phyloP scores from a whole-genome alignment of 2,329 filamentous ascomycete genomes.

The Sarocladium brachiariae region DNA sequence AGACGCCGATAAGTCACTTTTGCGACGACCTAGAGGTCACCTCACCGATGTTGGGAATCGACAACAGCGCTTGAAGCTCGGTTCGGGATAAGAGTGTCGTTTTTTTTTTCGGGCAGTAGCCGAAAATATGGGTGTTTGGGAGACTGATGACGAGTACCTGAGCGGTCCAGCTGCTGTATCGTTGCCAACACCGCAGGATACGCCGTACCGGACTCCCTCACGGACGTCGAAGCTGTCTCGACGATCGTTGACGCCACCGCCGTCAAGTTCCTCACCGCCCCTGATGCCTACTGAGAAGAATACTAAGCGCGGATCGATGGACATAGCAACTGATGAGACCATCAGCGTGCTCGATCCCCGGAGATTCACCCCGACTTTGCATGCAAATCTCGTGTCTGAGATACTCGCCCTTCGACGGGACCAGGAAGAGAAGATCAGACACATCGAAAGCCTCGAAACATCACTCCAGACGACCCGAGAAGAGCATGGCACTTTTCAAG shows the following conservation, averaged over 20 bases:
- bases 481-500: constrained; percentile 67
- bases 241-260: constrained; percentile 55
- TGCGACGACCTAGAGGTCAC: background rate
- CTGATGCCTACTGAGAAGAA: constrained; percentile 34
- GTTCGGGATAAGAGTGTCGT: background rate
- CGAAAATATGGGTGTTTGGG: constrained; percentile 46
- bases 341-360: constrained; percentile 77
- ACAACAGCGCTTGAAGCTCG: background rate
- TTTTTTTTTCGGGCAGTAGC: background rate
- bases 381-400: constrained; percentile 90
- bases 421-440: constrained; percentile 78
- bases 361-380: constrained; percentile 88
- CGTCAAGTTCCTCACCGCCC: constrained; percentile 52
- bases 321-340: constrained; percentile 58
- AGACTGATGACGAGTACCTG: constrained; percentile 57
- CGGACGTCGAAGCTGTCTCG: constrained; percentile 54
- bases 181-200: constrained; percentile 64
- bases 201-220: constrained; percentile 67
- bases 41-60: background rate
- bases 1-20: background rate
- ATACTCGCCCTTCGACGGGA: constrained; percentile 83
- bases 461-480: constrained; percentile 62
- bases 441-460: constrained; percentile 79
- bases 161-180: constrained; percentile 46
- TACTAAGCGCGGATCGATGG: constrained; percentile 47